Conservation (phyloP, 805 yeast species). For the Saturnispora galanensis region DNA sequence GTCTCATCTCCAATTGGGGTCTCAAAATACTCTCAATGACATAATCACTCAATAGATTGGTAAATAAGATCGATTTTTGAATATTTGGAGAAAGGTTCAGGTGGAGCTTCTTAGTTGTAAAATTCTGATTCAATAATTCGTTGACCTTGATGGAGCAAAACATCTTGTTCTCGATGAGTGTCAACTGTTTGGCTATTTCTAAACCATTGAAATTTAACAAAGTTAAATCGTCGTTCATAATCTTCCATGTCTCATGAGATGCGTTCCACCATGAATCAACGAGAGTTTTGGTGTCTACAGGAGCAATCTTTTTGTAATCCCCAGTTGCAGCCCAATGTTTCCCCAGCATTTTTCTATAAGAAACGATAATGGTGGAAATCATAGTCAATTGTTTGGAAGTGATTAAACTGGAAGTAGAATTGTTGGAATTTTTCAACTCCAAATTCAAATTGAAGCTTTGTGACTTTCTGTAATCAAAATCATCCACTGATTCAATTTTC, state of each 20-base stretch:
- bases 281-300: slow-evolving; percentile 28
- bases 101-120: slow-evolving; percentile 48
- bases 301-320: slow-evolving; percentile 5
- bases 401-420: slow-evolving; percentile 19
- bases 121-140: slow-evolving; percentile 58
- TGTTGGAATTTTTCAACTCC: slow-evolving; percentile 21
- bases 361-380: slow-evolving; percentile 40
- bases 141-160: slow-evolving; percentile 54
- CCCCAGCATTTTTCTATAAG: slow-evolving; percentile 45
- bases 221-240: slow-evolving; percentile 42
- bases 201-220: slow-evolving; percentile 54
- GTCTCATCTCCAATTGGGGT: slow-evolving; percentile 37
- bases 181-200: slow-evolving; percentile 69
- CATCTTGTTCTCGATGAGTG: slow-evolving; percentile 59
- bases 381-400: slow-evolving; percentile 31
- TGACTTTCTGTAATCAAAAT: slow-evolving; percentile 15
- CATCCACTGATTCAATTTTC: slow-evolving; percentile 14
- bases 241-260: slow-evolving; percentile 49
- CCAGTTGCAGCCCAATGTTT: slow-evolving; percentile 32
- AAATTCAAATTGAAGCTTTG: slow-evolving; percentile 21
- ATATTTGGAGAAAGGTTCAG: slow-evolving; percentile 55
- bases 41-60: slow-evolving; percentile 62
- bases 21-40: slow-evolving; percentile 61
- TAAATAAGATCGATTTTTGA: slow-evolving; percentile 50
- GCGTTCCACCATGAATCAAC: slow-evolving; percentile 39